A percentile compares a stretch with the other conserved stretches of the same genome.
These are phyloP conservation scores for Petunia axillaris DNA, from an alignment of 257 asterid genomes.

Conservation along the genomic window DNA sequence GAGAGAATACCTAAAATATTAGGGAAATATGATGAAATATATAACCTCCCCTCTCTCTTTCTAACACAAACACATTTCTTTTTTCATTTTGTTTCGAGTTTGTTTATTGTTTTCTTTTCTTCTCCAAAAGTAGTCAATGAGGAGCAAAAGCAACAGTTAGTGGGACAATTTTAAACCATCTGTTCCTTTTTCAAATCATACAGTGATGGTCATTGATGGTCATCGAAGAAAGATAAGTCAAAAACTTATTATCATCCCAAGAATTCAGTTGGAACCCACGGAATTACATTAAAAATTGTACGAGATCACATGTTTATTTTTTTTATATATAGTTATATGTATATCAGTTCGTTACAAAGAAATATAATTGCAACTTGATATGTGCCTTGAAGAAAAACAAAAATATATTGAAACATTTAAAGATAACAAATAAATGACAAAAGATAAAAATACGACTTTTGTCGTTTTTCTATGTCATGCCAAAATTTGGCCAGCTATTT, in stretches of 20 bases:
- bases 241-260: constrained; percentile 8
- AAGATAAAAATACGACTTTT: background rate
- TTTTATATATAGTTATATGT: background rate
- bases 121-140: background rate
- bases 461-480: constrained; percentile 19
- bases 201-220: background rate
- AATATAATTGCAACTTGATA: background rate
- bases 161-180: background rate
- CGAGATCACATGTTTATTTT: background rate
- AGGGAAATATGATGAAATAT: no score
- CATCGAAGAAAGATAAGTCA: background rate
- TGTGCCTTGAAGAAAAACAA: background rate
- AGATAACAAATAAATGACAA: background rate
- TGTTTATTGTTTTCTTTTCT: background rate
- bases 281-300: background rate
- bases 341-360: background rate
- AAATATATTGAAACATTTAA: background rate
- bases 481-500: constrained; percentile 52
- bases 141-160: constrained; percentile 2
- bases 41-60: no score
- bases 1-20: no score
- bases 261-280: constrained; percentile 7
- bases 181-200: background rate
- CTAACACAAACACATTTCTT: no score
- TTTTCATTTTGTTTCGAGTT: no score